Conservation (phyloP, 495 filamentous ascomycete species). For the Ramalina peruviana region DNA sequence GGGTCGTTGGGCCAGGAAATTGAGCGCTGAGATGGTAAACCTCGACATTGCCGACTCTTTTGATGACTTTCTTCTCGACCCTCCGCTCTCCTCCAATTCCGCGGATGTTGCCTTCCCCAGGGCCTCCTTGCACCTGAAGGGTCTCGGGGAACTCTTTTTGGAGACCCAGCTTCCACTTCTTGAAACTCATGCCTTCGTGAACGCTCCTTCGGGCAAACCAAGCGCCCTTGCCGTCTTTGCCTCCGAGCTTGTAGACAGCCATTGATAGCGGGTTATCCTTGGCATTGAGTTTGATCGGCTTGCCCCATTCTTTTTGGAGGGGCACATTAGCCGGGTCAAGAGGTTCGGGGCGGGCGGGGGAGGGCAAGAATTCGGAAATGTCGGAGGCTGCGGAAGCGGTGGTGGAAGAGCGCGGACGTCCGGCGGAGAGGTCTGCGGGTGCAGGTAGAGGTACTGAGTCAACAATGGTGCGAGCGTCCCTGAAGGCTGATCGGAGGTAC, state of each 20-base stretch:
- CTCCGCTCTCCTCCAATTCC: slow-evolving; percentile 71
- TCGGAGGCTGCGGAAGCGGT: slow-evolving; percentile 26
- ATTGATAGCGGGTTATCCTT: slow-evolving; percentile 68
- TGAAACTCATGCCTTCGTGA: slow-evolving; percentile 61
- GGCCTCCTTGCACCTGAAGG: slow-evolving; percentile 42
- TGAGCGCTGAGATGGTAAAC: slow-evolving; percentile 78
- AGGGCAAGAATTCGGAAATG: slow-evolving; percentile 34
- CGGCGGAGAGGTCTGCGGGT: slow-evolving; percentile 9
- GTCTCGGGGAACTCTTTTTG: slow-evolving; percentile 47
- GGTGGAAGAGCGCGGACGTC: slow-evolving; percentile 23
- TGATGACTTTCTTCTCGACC: slow-evolving; percentile 43
- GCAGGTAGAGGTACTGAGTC: slow-evolving; percentile 62
- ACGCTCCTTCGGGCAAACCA: slow-evolving; percentile 87
- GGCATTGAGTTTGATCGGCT: slow-evolving; percentile 55
- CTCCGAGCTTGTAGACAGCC: slow-evolving; percentile 62
- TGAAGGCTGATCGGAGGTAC: slow-evolving; percentile 48
- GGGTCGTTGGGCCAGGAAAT: slow-evolving; percentile 77
- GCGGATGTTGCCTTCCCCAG: slow-evolving; percentile 56
- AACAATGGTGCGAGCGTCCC: slow-evolving; percentile 50
- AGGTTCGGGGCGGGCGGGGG: slow-evolving; percentile 36
- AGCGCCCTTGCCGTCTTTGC: slow-evolving; percentile 66
- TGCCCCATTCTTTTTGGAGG: slow-evolving; percentile 74
- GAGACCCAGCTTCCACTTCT: slow-evolving; percentile 43
- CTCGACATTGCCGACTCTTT: slow-evolving; percentile 43
- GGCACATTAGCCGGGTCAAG: slow-evolving; percentile 30